Percentiles rank a stretch among this genome's conserved stretches.
Conservation (phyloP, 2,329 filamentous ascomycete species). For the Metarhizium anisopliae region DNA sequence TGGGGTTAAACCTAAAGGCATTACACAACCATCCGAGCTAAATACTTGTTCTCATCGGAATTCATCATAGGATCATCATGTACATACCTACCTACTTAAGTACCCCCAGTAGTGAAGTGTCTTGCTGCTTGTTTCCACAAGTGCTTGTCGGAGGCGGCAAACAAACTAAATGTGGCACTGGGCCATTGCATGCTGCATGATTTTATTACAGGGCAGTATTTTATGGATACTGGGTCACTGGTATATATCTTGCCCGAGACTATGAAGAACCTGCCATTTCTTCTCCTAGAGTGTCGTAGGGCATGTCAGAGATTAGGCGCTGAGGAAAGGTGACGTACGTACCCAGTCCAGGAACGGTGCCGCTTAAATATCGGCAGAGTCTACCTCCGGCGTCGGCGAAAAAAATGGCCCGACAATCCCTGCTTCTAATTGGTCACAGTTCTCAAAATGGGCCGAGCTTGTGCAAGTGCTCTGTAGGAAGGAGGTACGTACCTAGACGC, state of each 20-base stretch:
- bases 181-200: not conserved
- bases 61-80: too few relatives aligned
- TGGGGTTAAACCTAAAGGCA: too few relatives aligned
- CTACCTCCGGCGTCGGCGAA: slow-evolving; percentile 4
- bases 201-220: too few relatives aligned
- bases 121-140: too few relatives aligned
- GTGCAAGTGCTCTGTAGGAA: not conserved
- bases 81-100: too few relatives aligned
- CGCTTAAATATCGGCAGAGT: slow-evolving; percentile 7
- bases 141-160: too few relatives aligned
- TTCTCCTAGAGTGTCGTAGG: not conserved
- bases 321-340: not conserved
- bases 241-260: too few relatives aligned
- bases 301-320: not conserved
- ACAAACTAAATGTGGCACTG: not conserved
- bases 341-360: not conserved
- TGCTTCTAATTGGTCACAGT: slow-evolving; percentile 6
- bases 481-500: not conserved
- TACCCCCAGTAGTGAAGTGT: too few relatives aligned
- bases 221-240: not conserved
- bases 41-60: too few relatives aligned
- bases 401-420: slow-evolving; percentile 6
- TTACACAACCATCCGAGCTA: too few relatives aligned
- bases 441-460: not conserved
- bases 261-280: too few relatives aligned